These are phyloP conservation scores for Komagataella populi DNA, from an alignment of 805 yeast genomes.

Conservation along the genomic window DNA sequence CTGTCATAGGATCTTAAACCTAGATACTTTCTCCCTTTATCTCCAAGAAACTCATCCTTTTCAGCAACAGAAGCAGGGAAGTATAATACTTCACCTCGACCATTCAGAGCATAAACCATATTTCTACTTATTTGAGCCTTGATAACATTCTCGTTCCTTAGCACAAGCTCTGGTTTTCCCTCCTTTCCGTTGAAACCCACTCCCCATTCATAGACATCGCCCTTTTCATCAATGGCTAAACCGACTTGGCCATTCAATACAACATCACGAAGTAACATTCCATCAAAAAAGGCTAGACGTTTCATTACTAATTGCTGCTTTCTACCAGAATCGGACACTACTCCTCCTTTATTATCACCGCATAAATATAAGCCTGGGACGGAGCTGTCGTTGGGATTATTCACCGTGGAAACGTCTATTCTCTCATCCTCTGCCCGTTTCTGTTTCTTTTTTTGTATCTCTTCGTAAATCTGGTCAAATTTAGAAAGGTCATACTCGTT, in stretches of 20 bases:
- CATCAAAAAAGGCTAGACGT: slow-evolving; percentile 53
- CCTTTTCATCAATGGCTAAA: slow-evolving; percentile 50
- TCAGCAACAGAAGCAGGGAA: slow-evolving; percentile 15
- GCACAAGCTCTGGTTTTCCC: slow-evolving; percentile 18
- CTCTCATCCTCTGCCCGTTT: slow-evolving; percentile 8
- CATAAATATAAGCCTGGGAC: slow-evolving; percentile 51
- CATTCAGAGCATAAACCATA: slow-evolving; percentile 32
- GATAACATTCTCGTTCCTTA: slow-evolving; percentile 32
- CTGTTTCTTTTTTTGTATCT: slow-evolving; percentile 10
- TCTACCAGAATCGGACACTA: slow-evolving; percentile 14
- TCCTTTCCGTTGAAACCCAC: slow-evolving; percentile 18
- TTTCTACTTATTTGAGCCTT: slow-evolving; percentile 38
- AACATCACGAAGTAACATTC: slow-evolving; percentile 41
- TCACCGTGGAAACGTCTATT: slow-evolving; percentile 10
- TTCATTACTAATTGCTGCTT: slow-evolving; percentile 36
- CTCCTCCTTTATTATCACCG: slow-evolving; percentile 36
- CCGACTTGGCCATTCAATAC: slow-evolving; percentile 33
- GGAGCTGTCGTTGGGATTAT: slow-evolving; percentile 22
- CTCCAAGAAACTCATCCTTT: not conserved
- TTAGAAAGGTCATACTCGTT: slow-evolving; percentile 20
- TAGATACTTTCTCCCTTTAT: not conserved
- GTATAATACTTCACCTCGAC: slow-evolving; percentile 30
- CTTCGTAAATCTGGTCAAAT: slow-evolving; percentile 24
- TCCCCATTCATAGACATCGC: slow-evolving; percentile 70
- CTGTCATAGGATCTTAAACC: not conserved